Evolutionary conservation across 2,329 filamentous ascomycete genomes (phyloP).

Genomic region (Epicoccum nigrum): DNA sequence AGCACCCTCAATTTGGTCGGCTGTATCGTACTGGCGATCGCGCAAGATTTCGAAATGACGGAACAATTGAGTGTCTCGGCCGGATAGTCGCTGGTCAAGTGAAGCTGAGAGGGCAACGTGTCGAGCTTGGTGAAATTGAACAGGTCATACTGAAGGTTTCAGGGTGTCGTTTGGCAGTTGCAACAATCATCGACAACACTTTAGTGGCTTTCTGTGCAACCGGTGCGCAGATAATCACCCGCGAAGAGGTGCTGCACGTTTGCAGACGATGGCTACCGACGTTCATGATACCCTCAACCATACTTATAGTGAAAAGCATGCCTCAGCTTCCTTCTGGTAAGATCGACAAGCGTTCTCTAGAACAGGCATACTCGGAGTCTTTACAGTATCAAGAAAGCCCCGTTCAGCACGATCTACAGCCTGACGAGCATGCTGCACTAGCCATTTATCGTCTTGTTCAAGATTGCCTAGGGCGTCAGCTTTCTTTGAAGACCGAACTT

Average conservation of each 20-base stretch:
- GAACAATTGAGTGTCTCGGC: slow-evolving; percentile 81
- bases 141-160: slow-evolving; percentile 39
- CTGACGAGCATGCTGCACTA: slow-evolving; percentile 16
- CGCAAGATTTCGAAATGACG: slow-evolving; percentile 69
- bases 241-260: slow-evolving; percentile 57
- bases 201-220: slow-evolving; percentile 77
- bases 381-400: slow-evolving; percentile 18
- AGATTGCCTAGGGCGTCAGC: slow-evolving; percentile 49
- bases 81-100: slow-evolving; percentile 81
- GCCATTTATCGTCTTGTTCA: slow-evolving; percentile 53
- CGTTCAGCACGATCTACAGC: slow-evolving; percentile 12
- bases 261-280: slow-evolving; percentile 78
- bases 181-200: slow-evolving; percentile 68
- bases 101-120: slow-evolving; percentile 82
- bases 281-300: slow-evolving; percentile 82
- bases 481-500: slow-evolving; percentile 54
- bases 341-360: slow-evolving; percentile 71
- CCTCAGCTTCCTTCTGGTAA: slow-evolving; percentile 85
- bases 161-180: slow-evolving; percentile 66
- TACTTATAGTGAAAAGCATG: slow-evolving; percentile 68
- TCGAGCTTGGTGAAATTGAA: slow-evolving; percentile 72
- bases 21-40: slow-evolving; percentile 88
- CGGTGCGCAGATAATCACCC: slow-evolving; percentile 50
- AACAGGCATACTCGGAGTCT: slow-evolving; percentile 58
- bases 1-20: slow-evolving; percentile 66